Percentiles rank a stretch among this genome's conserved stretches.
Evolutionary conservation across 2,329 filamentous ascomycete species (phyloP).

Genomic region (Allantophomopsis cytisporea): DNA sequence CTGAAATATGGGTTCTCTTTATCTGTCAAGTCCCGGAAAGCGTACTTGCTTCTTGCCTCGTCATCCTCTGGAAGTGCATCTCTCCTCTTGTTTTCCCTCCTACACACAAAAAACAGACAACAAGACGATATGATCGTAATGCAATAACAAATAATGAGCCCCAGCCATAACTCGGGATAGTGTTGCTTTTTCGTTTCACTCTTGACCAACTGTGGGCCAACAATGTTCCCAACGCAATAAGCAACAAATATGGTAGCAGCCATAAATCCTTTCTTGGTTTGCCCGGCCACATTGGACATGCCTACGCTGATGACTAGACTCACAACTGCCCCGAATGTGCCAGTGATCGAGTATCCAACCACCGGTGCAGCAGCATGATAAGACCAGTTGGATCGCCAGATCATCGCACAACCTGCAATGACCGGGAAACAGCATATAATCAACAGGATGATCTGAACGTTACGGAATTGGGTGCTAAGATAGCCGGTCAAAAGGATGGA

Average conservation of each 20-base stretch:
- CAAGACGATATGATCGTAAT: slow-evolving; percentile 48
- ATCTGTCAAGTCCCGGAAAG: slow-evolving; percentile 56
- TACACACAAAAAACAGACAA: slow-evolving; percentile 43
- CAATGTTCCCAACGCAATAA: slow-evolving; percentile 65
- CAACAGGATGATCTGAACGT: slow-evolving; percentile 53
- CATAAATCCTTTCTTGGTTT: slow-evolving; percentile 69
- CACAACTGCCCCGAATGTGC: slow-evolving; percentile 60
- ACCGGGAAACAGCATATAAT: slow-evolving; percentile 57
- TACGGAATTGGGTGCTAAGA: slow-evolving; percentile 41
- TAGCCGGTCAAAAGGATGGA: slow-evolving; percentile 54
- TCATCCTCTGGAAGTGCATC: slow-evolving; percentile 37
- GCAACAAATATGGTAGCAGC: slow-evolving; percentile 62
- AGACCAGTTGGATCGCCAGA: slow-evolving; percentile 56
- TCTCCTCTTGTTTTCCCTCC: slow-evolving; percentile 41
- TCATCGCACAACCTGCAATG: slow-evolving; percentile 60
- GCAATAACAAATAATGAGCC: slow-evolving; percentile 54
- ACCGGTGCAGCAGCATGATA: slow-evolving; percentile 53
- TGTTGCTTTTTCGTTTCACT: slow-evolving; percentile 50
- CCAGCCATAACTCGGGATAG: slow-evolving; percentile 60
- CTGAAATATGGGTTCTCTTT: slow-evolving; percentile 54
- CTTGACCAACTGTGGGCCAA: slow-evolving; percentile 58
- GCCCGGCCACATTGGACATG: slow-evolving; percentile 58
- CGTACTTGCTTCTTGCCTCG: slow-evolving; percentile 45
- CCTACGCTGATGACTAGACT: slow-evolving; percentile 43
- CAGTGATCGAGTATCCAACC: slow-evolving; percentile 57